phyloP scores from a whole-genome alignment of 176 grass and related monocot species.

The Phoenix dactylifera region DNA sequence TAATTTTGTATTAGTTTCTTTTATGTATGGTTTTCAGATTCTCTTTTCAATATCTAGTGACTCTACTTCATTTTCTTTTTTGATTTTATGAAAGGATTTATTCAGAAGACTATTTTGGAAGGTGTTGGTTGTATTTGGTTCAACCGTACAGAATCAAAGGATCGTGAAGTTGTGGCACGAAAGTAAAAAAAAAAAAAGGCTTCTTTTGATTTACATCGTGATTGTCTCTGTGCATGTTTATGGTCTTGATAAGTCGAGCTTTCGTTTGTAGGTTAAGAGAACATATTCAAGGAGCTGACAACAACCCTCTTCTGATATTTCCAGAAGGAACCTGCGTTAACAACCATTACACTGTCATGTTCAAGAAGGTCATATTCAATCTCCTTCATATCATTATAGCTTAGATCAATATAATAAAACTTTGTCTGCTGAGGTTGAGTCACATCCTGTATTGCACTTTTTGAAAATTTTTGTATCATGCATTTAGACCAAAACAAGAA shows the following conservation, averaged over 20 bases:
- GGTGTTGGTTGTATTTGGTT: slow-evolving; percentile 99
- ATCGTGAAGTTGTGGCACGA: slow-evolving; percentile 75
- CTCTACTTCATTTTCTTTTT: slow-evolving; percentile 4
- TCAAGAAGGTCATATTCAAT: slow-evolving; percentile 64
- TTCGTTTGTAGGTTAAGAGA: slow-evolving; percentile 58
- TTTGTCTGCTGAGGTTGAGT: no score
- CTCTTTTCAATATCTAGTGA: slow-evolving; percentile 1
- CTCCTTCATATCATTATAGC: neutral
- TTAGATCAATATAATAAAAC: no score
- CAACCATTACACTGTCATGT: slow-evolving; percentile 98
- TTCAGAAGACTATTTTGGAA: slow-evolving; percentile 85
- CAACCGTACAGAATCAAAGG: slow-evolving; percentile 84
- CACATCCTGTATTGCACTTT: neutral
- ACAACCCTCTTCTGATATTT: slow-evolving; percentile 90
- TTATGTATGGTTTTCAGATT: slow-evolving; percentile 1
- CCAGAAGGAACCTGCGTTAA: slow-evolving; percentile 98
- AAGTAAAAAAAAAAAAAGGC: slow-evolving; percentile 39
- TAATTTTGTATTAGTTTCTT: slow-evolving; percentile 3
- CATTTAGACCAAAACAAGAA: neutral
- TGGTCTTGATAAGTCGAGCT: neutral
- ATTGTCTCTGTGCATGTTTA: neutral
- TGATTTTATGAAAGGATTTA: slow-evolving; percentile 61
- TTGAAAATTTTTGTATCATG: neutral
- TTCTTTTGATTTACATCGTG: neutral
- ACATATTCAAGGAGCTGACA: slow-evolving; percentile 76